Evolutionary conservation across 2,329 filamentous ascomycete genomes (phyloP), one percentile per base, ranked within the genome.

Genomic region (Trichoderma simmonsii): DNA sequence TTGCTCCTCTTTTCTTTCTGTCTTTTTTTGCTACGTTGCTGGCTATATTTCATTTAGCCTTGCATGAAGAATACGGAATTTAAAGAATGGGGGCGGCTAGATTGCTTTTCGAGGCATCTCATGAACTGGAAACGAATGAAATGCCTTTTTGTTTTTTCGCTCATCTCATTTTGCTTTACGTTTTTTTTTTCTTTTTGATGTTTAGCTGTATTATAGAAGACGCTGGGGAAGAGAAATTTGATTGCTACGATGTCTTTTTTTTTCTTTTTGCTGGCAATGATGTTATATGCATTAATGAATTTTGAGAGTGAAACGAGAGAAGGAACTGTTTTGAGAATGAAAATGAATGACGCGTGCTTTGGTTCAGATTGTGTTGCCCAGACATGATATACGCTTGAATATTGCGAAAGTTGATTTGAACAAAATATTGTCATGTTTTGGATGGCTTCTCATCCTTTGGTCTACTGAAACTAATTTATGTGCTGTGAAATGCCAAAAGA

Each of bases 181-280:
- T 65, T 69, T 69, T 26, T 69, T 69, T 26, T 62, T 72, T 66
- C 63, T 51, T 73, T 62, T 18, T n/a, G 62, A 32, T 54, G 28
- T 54, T 54, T 26, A 62, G 73, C 60, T 75, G 73, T 74, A 72
- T 62, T 60, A 72, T 75, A 74, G 56, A 75, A 71, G 56, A 43
- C 36, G 28, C 34, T 32, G 28, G n/a, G 56, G 18, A 1, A 6
- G 39, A 34, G 32, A 43, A 68, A 32, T 15, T 48, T 51, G 14
- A 51, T 60, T 30, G 24, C 14, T 57, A 51, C 48, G 57, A 69
- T 51, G 66, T 18, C 21, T 21, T 56, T 36, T 36, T 63, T 30
- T 28, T 48, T 21, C n/a, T 15, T 51, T 64, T 54, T 30, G 39
- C 43, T 34, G 43, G 21, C 24, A 12, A 54, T 48, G 26, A 9